A percentile compares a stretch with the other conserved stretches of the same genome.
These are phyloP conservation scores for Bryum argenteum DNA, from an alignment of 225 moss, liverwort and hornwort genomes.

Conservation along the genomic window DNA sequence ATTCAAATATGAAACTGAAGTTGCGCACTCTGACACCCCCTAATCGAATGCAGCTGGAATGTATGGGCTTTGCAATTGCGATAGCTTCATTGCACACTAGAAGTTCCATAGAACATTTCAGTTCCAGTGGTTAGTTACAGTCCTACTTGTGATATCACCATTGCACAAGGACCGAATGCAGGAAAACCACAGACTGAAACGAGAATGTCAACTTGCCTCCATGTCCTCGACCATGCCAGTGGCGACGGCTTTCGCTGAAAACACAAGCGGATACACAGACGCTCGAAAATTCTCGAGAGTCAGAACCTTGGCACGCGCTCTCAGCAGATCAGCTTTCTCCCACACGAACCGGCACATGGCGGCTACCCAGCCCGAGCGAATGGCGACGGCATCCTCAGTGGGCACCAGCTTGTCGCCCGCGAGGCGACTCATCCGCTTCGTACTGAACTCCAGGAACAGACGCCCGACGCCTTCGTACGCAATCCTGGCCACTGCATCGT, in stretches of 20 bases:
- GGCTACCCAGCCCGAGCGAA: constrained; percentile 91
- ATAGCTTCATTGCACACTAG: too few relatives aligned
- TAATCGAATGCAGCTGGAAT: neutral
- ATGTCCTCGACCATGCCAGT: constrained; percentile 93
- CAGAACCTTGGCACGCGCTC: constrained; percentile 80
- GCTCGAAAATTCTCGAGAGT: constrained; percentile 88
- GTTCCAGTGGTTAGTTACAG: neutral
- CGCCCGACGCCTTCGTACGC: constrained; percentile 90
- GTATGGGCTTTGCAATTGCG: too few relatives aligned
- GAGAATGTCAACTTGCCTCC: constrained; percentile 44
- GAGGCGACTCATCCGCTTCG: constrained; percentile 85
- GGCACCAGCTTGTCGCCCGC: constrained; percentile 97
- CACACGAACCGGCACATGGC: constrained; percentile 92
- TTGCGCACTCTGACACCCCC: neutral
- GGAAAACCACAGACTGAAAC: neutral
- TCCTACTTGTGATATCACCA: neutral
- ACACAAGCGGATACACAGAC: constrained; percentile 83
- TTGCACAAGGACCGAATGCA: neutral
- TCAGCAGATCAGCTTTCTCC: constrained; percentile 81
- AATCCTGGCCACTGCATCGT: constrained; percentile 85
- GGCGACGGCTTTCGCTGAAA: constrained; percentile 92
- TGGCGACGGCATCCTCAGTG: constrained; percentile 86
- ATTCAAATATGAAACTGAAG: neutral
- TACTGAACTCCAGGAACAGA: constrained; percentile 86
- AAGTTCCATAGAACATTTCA: too few relatives aligned